Percentiles rank a stretch among this genome's conserved stretches.
phyloP scores from a whole-genome alignment of 768 basidiomycete species.

The Phaffia tasmanica region DNA sequence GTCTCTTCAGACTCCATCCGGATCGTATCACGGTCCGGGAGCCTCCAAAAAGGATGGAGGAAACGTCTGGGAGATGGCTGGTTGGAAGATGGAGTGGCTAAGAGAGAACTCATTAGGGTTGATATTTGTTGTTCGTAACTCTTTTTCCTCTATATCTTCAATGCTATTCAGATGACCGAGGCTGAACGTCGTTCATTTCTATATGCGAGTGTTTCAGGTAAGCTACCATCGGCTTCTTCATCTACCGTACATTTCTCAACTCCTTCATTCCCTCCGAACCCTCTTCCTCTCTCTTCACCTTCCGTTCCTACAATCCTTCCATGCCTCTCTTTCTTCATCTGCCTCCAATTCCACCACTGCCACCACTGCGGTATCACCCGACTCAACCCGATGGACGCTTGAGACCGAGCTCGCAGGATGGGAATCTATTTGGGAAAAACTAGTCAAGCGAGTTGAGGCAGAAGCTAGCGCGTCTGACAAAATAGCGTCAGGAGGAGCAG shows the following conservation, averaged over 20 bases:
- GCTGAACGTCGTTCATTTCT: background rate
- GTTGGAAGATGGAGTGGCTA: constrained; percentile 27
- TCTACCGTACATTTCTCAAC: constrained; percentile 18
- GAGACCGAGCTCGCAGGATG: too few species aligned
- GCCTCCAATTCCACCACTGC: background rate
- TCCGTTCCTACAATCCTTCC: constrained; percentile 11
- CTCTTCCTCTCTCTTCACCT: constrained; percentile 11
- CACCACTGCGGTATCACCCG: too few species aligned
- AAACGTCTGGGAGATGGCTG: constrained; percentile 15
- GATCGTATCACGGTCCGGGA: too few species aligned
- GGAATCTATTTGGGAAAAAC: too few species aligned
- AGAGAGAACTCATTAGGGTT: background rate
- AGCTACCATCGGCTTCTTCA: constrained; percentile 25
- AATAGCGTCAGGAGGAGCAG: too few species aligned
- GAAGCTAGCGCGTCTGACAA: too few species aligned
- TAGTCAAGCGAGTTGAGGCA: too few species aligned
- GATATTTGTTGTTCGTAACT: too few species aligned
- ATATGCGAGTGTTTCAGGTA: constrained; percentile 4
- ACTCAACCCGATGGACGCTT: too few species aligned
- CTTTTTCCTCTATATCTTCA: too few species aligned
- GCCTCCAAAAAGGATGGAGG: background rate
- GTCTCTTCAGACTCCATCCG: too few species aligned
- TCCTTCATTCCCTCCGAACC: constrained; percentile 17
- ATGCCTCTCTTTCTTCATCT: constrained; percentile 3
- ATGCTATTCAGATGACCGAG: too few species aligned